phyloP scores from a whole-genome alignment of 2,329 filamentous ascomycete genomes.

The Colletotrichum sp. region DNA sequence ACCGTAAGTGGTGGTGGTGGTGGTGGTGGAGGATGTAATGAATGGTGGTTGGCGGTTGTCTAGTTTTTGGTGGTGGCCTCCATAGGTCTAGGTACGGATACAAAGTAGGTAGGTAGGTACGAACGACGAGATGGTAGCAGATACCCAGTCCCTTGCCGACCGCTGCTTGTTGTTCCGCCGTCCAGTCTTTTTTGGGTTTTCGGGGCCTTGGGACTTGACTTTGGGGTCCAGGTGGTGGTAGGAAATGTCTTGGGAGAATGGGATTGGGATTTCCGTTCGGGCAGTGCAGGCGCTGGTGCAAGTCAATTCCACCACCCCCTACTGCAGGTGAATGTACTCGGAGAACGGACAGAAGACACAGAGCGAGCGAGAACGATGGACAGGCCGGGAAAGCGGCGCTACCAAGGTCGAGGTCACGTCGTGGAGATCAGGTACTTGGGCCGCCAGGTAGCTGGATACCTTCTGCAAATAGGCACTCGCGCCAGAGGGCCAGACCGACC shows the following conservation, averaged over 20 bases:
- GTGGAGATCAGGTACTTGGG: slow-evolving; percentile 15
- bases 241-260: not conserved
- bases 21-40: not conserved
- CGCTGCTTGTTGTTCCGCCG: not conserved
- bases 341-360: slow-evolving; percentile 8
- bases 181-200: not conserved
- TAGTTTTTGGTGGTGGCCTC: not conserved
- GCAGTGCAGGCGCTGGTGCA: not conserved
- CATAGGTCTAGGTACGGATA: not conserved
- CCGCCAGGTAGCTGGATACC: slow-evolving; percentile 1
- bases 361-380: slow-evolving; percentile 8
- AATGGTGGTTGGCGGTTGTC: not conserved
- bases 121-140: not conserved
- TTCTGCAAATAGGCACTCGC: not conserved
- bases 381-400: slow-evolving; percentile 9
- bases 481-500: not conserved
- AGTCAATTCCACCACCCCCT: not conserved
- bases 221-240: not conserved
- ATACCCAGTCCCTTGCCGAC: not conserved
- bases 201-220: not conserved
- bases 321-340: not conserved
- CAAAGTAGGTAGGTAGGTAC: not conserved
- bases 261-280: not conserved
- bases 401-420: slow-evolving; percentile 12
- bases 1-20: not conserved